Conservation (phyloP, 1,139 yeast species). For the Meyerozyma smithsonii region DNA sequence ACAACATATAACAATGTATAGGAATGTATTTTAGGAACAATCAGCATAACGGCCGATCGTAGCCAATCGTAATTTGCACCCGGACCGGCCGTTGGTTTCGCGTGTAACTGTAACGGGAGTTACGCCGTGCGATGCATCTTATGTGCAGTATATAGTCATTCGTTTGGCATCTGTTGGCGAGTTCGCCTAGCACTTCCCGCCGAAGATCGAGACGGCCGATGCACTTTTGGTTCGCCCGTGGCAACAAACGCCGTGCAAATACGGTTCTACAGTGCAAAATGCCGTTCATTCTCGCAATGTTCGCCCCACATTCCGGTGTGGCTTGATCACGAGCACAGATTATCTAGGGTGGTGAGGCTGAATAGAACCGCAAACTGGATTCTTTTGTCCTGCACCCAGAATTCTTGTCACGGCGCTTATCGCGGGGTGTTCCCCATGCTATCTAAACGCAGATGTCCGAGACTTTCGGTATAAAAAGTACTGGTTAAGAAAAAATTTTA, state of each 20-base stretch:
- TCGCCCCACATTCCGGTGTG: neutral
- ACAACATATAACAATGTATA: neutral
- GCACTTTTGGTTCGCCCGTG: too few relatives aligned
- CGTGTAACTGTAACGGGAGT: too few relatives aligned
- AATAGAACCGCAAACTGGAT: too few relatives aligned
- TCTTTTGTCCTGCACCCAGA: neutral
- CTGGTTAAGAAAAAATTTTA: neutral
- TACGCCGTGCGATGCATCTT: neutral
- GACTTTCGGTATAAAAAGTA: neutral
- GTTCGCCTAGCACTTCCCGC: neutral
- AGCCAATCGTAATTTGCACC: too few relatives aligned
- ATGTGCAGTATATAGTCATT: neutral
- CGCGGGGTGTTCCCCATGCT: neutral
- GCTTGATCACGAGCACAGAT: too few relatives aligned
- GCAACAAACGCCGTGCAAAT: neutral
- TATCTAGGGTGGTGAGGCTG: too few relatives aligned
- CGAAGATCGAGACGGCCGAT: neutral
- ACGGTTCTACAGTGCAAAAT: neutral
- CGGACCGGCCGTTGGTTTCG: too few relatives aligned
- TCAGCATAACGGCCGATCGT: too few relatives aligned
- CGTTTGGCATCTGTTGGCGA: neutral
- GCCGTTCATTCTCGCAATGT: neutral
- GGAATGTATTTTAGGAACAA: slow-evolving; percentile 2
- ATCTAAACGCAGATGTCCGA: neutral
- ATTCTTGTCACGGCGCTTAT: neutral